These are phyloP conservation scores for Stellera chamaejasme DNA, from an alignment of 345 rosid genomes.

Conservation along the genomic window DNA sequence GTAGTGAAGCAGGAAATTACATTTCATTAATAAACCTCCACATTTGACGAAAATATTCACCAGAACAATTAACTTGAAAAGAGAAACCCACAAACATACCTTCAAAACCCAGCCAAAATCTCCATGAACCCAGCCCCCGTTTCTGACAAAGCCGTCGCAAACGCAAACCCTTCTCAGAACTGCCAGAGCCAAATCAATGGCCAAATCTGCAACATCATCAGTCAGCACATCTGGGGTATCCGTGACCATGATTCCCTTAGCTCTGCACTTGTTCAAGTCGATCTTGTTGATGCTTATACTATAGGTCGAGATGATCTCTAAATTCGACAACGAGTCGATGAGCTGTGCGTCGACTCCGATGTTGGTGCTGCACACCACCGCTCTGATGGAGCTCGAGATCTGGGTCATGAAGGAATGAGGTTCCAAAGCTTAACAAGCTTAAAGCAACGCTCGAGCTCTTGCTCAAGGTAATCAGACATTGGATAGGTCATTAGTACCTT, in stretches of 20 bases:
- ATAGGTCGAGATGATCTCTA: slow-evolving; percentile 68
- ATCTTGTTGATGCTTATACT: slow-evolving; percentile 86
- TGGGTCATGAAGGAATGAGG: slow-evolving; percentile 27
- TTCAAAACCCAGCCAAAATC: slow-evolving; percentile 56
- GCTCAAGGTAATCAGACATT: slow-evolving; percentile 44
- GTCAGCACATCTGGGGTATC: slow-evolving; percentile 88
- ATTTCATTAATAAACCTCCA: too few species aligned
- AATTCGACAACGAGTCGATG: slow-evolving; percentile 51
- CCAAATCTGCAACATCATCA: slow-evolving; percentile 85
- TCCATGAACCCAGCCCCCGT: slow-evolving; percentile 65
- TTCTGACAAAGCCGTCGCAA: slow-evolving; percentile 57
- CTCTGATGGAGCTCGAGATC: slow-evolving; percentile 47
- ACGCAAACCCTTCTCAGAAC: slow-evolving; percentile 62
- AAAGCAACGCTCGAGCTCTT: slow-evolving; percentile 66
- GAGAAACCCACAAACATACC: slow-evolving; percentile 36
- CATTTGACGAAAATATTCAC: too few species aligned
- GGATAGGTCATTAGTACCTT: slow-evolving; percentile 77
- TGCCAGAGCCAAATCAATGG: slow-evolving; percentile 62
- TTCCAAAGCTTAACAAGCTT: slow-evolving; percentile 46
- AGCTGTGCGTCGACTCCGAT: slow-evolving; percentile 66
- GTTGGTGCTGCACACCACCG: slow-evolving; percentile 55
- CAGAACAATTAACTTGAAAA: not conserved
- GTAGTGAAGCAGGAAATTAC: too few species aligned
- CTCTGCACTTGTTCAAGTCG: slow-evolving; percentile 64
- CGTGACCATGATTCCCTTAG: slow-evolving; percentile 62